These are phyloP conservation scores for Nemania sp. DNA, from an alignment of 2,329 filamentous ascomycete species.

Conservation along the genomic window DNA sequence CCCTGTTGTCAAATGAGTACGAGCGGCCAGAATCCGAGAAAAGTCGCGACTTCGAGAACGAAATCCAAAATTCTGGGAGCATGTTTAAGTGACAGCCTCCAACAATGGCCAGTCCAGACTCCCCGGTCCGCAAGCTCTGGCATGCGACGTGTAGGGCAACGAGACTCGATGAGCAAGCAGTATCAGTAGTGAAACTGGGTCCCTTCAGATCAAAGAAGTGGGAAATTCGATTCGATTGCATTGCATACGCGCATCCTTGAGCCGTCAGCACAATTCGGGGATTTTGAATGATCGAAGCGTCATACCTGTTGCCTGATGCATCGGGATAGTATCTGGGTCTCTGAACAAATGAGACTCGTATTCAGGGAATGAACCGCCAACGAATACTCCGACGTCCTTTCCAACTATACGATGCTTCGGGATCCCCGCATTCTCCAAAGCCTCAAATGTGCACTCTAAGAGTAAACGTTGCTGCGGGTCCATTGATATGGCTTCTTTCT, in stretches of 20 bases:
- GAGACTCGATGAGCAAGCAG: constrained; percentile 57
- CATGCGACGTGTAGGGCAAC: constrained; percentile 56
- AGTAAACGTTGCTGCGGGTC: constrained; percentile 59
- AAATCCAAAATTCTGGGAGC: constrained; percentile 52
- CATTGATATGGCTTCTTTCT: constrained; percentile 55
- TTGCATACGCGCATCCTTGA: constrained; percentile 53
- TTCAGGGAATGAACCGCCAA: constrained; percentile 54
- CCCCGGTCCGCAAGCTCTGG: constrained; percentile 53
- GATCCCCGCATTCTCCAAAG: constrained; percentile 57
- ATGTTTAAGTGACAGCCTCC: constrained; percentile 54
- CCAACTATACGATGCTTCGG: constrained; percentile 53
- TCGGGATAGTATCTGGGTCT: constrained; percentile 53
- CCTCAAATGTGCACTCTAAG: constrained; percentile 59
- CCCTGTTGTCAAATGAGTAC: constrained; percentile 55
- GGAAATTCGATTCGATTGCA: constrained; percentile 59
- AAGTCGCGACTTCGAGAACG: constrained; percentile 51
- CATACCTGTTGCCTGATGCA: constrained; percentile 57
- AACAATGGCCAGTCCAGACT: constrained; percentile 52
- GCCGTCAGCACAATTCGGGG: constrained; percentile 23
- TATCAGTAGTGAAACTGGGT: constrained; percentile 57
- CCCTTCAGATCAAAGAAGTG: constrained; percentile 61
- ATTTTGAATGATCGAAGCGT: background rate
- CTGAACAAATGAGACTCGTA: constrained; percentile 52
- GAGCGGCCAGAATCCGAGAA: constrained; percentile 58
- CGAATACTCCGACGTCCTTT: constrained; percentile 54